These are phyloP conservation scores for Saururus chinensis DNA, from an alignment of 164 flowering plant genomes.

Conservation along the genomic window DNA sequence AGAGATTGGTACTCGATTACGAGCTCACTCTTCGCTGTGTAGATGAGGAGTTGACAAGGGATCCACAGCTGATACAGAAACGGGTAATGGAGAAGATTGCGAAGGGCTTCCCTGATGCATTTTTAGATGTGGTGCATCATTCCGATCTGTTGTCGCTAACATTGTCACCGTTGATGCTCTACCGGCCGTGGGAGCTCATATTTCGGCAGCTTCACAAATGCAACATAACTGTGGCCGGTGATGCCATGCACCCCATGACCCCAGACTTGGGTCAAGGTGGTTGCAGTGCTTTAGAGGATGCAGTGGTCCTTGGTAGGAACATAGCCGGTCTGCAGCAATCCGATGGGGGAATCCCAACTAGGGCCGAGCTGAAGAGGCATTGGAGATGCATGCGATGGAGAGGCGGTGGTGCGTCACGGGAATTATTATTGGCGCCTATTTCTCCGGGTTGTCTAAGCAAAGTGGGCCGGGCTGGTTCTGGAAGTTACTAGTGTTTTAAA, in stretches of 20 bases:
- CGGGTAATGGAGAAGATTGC: conserved; percentile 7
- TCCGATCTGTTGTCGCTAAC: conserved; percentile 11
- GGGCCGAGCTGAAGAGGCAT: background rate
- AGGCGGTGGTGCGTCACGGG: conserved; percentile 13
- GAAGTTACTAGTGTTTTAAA: too few species aligned
- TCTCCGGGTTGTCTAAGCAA: conserved; percentile 15
- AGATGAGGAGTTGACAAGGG: conserved; percentile 2
- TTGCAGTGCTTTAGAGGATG: conserved; percentile 18
- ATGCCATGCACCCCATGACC: conserved; percentile 24
- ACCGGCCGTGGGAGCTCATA: conserved; percentile 39
- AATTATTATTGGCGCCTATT: conserved; percentile 6
- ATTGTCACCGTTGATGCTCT: conserved; percentile 23
- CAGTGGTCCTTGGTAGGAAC: conserved; percentile 12
- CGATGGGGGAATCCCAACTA: background rate
- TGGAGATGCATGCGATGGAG: conserved; percentile 10
- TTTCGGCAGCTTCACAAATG: too few species aligned
- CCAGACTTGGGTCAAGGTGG: conserved; percentile 22
- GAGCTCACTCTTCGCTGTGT: background rate
- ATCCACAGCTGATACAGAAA: conserved; percentile 14
- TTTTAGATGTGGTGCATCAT: conserved; percentile 12
- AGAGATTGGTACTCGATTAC: background rate
- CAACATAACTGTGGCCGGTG: conserved; percentile 32
- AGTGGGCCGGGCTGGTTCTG: conserved; percentile 5
- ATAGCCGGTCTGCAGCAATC: conserved; percentile 1
- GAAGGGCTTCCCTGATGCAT: conserved; percentile 11